Percentiles rank a stretch among this genome's conserved stretches.
Conservation (phyloP, 768 basidiomycete genomes). For the Terana coerulea region DNA sequence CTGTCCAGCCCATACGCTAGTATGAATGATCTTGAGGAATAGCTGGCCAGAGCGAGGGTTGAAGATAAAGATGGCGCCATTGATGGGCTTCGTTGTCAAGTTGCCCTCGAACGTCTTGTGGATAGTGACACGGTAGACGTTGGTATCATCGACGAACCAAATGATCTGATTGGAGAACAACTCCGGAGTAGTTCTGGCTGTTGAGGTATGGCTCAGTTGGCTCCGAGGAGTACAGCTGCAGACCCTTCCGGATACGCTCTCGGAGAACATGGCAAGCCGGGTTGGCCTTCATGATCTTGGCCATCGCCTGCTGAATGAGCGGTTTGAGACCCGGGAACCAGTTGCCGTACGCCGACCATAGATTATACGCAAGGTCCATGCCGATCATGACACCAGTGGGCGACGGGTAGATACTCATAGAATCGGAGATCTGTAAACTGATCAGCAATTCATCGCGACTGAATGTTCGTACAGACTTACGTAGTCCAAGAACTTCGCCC, state of each 20-base stretch:
- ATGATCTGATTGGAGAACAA: constrained; percentile 98
- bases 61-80: constrained; percentile 98
- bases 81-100: constrained; percentile 98
- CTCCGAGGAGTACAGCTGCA: constrained; percentile 98
- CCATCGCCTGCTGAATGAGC: constrained; percentile 97
- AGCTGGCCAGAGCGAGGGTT: constrained; percentile 98
- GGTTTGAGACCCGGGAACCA: constrained; percentile 99
- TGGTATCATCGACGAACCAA: constrained; percentile 99
- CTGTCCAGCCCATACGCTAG: constrained; percentile 99
- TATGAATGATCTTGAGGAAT: constrained; percentile 99
- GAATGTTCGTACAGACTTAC: constrained; percentile 38
- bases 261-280: constrained; percentile 96
- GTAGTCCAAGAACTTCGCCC: constrained; percentile 99
- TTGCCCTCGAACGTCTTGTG: constrained; percentile 99
- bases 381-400: constrained; percentile 99
- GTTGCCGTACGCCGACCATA: constrained; percentile 98
- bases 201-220: constrained; percentile 99
- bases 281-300: constrained; percentile 99
- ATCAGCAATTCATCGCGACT: not conserved
- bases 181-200: constrained; percentile 96
- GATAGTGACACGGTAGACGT: constrained; percentile 98
- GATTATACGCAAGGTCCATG: constrained; percentile 96
- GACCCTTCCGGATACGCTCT: constrained; percentile 97
- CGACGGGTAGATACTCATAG: constrained; percentile 98
- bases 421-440: constrained; percentile 74